Base-by-base conservation (phyloP, 2,329 filamentous ascomycete genomes). In the Shiraia bambusicola region DNA sequence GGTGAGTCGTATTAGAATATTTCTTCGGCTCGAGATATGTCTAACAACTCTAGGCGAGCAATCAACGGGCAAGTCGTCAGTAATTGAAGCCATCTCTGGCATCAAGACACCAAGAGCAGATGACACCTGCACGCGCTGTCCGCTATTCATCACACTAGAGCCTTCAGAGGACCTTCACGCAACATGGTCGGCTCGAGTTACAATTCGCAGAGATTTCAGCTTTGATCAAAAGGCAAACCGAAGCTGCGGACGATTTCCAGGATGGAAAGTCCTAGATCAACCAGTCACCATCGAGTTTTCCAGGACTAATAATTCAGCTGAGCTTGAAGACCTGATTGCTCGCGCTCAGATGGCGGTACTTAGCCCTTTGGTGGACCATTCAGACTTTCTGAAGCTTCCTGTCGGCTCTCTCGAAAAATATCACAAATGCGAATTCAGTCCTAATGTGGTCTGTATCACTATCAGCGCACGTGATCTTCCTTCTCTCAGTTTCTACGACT, bases 401-500 rank as follows among this genome's bases (percentile, higher is more conserved):
- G 13, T 42, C 9, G 12, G 12, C 3, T 27, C 29, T 3, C 34
- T 34, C 0, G 31, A 39, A 2, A 15, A 30, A 2, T 19, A 39
- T 2, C 44, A 76, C 0, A 67, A 80, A 4, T 82, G 84, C 0
- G 82, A 87, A 7, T 94, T 94, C 52, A 89, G 86, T 0, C 90
- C 90, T 0, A 95, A 95, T 50, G 77, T 90, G 0, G 83, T 95
- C 0, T 79, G 83, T 0, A 72, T 95, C 16, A 80, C 89, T 37
- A 89, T 95, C 17, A 81, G 81, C 0, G 86, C 84, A 0, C 86
- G 86, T 0, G 76, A 75, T 0, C 76, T 92, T 0, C 84, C 88
- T 0, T 82, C 88, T 5, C 64, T 95, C 0, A 88, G 85, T 0
- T 94, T 95, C 55, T 92, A 88, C 47, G 90, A 95, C 47, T 75